These are phyloP conservation scores for Stygiomarasmius scandens DNA, from an alignment of 1,284 basidiomycete genomes.

Conservation along the genomic window DNA sequence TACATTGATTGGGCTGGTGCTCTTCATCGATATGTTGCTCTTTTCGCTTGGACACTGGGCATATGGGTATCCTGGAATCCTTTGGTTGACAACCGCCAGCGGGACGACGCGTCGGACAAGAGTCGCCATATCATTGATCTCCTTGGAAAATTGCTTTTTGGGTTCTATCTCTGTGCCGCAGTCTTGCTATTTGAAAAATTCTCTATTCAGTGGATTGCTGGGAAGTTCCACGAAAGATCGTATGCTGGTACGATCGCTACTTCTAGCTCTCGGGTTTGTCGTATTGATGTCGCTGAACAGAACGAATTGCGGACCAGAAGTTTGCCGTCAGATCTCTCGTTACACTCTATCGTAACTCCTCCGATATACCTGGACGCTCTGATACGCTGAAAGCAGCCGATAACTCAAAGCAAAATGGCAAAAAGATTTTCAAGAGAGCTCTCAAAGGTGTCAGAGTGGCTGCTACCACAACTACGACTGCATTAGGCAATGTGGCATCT, in stretches of 20 bases:
- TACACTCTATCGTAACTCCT: constrained; percentile 79
- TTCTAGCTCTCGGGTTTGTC: not conserved
- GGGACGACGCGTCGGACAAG: constrained; percentile 29
- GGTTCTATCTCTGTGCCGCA: constrained; percentile 70
- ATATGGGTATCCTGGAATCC: constrained; percentile 75
- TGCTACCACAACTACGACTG: constrained; percentile 83
- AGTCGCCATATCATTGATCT: constrained; percentile 46
- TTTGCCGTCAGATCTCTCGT: constrained; percentile 76
- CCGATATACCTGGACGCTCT: constrained; percentile 67
- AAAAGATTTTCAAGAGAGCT: constrained; percentile 69
- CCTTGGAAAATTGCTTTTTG: constrained; percentile 74
- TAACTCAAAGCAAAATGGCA: constrained; percentile 54
- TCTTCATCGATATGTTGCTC: constrained; percentile 69
- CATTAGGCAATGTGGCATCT: constrained; percentile 75
- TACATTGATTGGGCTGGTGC: constrained; percentile 81
- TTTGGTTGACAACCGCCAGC: constrained; percentile 55
- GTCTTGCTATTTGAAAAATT: constrained; percentile 86
- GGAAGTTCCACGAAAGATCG: constrained; percentile 86
- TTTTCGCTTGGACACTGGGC: constrained; percentile 72
- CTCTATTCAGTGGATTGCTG: constrained; percentile 84
- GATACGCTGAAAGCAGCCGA: constrained; percentile 59
- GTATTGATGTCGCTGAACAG: constrained; percentile 34
- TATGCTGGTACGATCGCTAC: constrained; percentile 64
- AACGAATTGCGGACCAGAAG: constrained; percentile 85
- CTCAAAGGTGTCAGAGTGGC: constrained; percentile 72